Percentiles rank a stretch among this genome's conserved stretches.
These are phyloP conservation scores for Capillidium rhysosporum DNA, from an alignment of 371 early-diverging fungal species.

Conservation along the genomic window DNA sequence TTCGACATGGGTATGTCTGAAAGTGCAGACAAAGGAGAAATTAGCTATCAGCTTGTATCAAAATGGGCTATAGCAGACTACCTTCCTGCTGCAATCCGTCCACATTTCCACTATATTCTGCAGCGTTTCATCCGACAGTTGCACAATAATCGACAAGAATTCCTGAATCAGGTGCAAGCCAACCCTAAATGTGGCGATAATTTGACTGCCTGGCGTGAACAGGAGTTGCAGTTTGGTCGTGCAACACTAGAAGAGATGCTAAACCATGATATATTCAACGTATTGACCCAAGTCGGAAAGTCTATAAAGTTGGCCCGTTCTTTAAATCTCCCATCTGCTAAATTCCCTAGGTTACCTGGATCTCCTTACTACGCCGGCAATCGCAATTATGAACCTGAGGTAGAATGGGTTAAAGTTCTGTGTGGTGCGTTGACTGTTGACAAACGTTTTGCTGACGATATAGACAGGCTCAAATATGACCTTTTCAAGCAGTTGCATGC, in stretches of 20 bases:
- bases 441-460: slow-evolving; percentile 27
- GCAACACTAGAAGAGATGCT: background rate
- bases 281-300: too few relatives aligned
- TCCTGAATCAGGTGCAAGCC: background rate
- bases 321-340: slow-evolving; percentile 12
- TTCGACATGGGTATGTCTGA: slow-evolving; percentile 11
- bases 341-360: slow-evolving; percentile 48
- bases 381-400: slow-evolving; percentile 30
- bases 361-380: slow-evolving; percentile 16
- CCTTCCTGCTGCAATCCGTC: slow-evolving; percentile 52
- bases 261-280: background rate
- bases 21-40: slow-evolving; percentile 13
- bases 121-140: slow-evolving; percentile 31
- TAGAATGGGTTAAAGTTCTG: slow-evolving; percentile 58
- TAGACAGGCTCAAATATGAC: slow-evolving; percentile 51
- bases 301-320: background rate
- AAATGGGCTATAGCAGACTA: slow-evolving; percentile 79
- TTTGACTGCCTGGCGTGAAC: slow-evolving; percentile 2
- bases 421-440: slow-evolving; percentile 57
- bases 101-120: slow-evolving; percentile 31
- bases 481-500: slow-evolving; percentile 42
- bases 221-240: slow-evolving; percentile 14
- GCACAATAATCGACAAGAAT: slow-evolving; percentile 8
- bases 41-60: slow-evolving; percentile 22
- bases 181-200: slow-evolving; percentile 4